Evolutionary conservation across 1,139 yeast genomes (phyloP).

Genomic region (Geotrichum aggregatum): DNA sequence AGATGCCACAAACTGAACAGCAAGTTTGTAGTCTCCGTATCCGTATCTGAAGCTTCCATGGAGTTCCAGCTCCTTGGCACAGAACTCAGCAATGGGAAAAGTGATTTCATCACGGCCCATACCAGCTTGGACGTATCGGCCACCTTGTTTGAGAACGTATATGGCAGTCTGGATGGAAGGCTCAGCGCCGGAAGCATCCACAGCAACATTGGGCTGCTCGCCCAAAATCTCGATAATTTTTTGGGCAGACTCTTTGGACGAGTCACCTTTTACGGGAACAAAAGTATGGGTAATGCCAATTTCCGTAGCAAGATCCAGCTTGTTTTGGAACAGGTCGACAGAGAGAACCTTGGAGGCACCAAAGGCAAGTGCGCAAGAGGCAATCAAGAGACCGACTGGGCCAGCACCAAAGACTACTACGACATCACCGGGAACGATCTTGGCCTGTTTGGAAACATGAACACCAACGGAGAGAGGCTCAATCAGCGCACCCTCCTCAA

Average conservation of each 20-base stretch:
- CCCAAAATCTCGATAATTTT: constrained; percentile 42
- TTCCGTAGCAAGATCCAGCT: constrained; percentile 56
- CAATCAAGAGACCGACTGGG: constrained; percentile 81
- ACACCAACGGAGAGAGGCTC: constrained; percentile 89
- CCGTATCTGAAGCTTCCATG: constrained; percentile 81
- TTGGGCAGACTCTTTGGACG: constrained; percentile 39
- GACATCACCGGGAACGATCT: constrained; percentile 63
- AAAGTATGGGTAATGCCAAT: constrained; percentile 49
- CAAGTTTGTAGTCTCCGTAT: constrained; percentile 70
- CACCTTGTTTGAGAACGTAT: constrained; percentile 55
- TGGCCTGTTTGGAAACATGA: constrained; percentile 72
- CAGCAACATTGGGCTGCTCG: constrained; percentile 54
- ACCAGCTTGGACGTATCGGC: constrained; percentile 70
- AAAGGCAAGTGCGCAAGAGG: constrained; percentile 72
- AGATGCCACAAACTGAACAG: constrained; percentile 62
- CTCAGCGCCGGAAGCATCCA: constrained; percentile 70
- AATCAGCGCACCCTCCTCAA: constrained; percentile 83
- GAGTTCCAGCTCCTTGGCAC: constrained; percentile 64
- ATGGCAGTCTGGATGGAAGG: constrained; percentile 65
- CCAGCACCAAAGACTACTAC: constrained; percentile 89
- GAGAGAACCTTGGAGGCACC: constrained; percentile 72
- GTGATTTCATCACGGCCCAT: constrained; percentile 63
- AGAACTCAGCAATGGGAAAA: constrained; percentile 71
- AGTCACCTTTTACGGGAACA: constrained; percentile 45
- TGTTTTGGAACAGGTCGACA: constrained; percentile 59